Conservation (phyloP, 176 grass and related monocot species). For the Ampelocalamus luodianensis region DNA sequence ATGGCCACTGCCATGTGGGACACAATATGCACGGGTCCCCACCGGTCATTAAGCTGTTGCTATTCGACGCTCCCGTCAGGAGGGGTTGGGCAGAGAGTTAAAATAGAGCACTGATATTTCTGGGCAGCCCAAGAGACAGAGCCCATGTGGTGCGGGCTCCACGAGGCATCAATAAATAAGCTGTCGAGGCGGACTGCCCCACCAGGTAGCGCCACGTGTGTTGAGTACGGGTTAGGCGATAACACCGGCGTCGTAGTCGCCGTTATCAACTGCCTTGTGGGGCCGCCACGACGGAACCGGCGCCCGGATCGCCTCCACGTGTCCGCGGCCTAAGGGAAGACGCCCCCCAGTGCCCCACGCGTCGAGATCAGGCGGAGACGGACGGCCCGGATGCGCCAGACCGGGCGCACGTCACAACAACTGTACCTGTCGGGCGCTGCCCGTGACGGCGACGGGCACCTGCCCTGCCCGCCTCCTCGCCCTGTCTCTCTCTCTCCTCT, state of each 20-base stretch:
- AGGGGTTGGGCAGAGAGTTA: background rate
- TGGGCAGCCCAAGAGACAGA: constrained; percentile 29
- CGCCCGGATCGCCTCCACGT: constrained; percentile 24
- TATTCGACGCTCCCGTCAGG: rapidly evolving
- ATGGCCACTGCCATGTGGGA: background rate
- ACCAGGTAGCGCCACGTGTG: constrained; percentile 48
- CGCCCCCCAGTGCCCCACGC: constrained; percentile 29
- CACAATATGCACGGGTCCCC: rapidly evolving
- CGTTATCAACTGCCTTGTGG: constrained; percentile 36
- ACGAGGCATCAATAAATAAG: constrained; percentile 42
- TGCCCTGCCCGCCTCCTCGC: constrained; percentile 26
- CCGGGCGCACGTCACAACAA: constrained; percentile 38
- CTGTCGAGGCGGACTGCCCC: constrained; percentile 26
- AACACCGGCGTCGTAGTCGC: constrained; percentile 45
- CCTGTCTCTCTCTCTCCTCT: background rate
- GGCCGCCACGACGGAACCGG: background rate
- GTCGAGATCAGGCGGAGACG: constrained; percentile 5
- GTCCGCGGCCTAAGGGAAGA: background rate
- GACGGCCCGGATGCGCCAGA: constrained; percentile 34
- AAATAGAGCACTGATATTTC: constrained; percentile 39
- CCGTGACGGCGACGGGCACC: constrained; percentile 65
- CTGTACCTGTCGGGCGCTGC: constrained; percentile 53
- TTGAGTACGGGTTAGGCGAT: constrained; percentile 19
- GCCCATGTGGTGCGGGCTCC: constrained; percentile 45
- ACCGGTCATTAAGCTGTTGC: background rate